These are phyloP conservation scores for Posidonia oceanica DNA, from an alignment of 116 monocot species.

Conservation along the genomic window DNA sequence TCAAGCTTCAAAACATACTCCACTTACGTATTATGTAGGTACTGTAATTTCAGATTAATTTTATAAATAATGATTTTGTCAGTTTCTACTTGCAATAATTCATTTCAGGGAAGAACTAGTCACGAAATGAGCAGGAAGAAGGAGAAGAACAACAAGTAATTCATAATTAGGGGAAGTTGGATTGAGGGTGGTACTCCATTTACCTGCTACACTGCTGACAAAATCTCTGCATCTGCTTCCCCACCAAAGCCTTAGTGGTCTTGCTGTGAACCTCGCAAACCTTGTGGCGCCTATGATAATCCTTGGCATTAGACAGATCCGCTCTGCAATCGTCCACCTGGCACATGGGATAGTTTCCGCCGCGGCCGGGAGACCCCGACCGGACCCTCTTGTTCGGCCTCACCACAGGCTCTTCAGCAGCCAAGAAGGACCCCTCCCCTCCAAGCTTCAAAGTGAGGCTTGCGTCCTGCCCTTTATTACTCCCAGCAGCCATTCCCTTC, in stretches of 20 bases:
- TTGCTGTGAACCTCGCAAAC: constrained; percentile 90
- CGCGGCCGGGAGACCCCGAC: constrained; percentile 60
- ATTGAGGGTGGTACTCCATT: neutral
- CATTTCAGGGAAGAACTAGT: neutral
- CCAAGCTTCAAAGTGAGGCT: constrained; percentile 53
- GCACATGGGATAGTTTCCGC: constrained; percentile 34
- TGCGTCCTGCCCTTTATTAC: constrained; percentile 12
- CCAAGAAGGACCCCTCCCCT: constrained; percentile 7
- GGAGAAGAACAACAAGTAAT: neutral
- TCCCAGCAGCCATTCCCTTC: neutral
- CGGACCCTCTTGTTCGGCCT: constrained; percentile 70
- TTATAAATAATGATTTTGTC: neutral
- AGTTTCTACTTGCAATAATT: too few species aligned
- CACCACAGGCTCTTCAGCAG: constrained; percentile 23
- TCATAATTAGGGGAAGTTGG: neutral
- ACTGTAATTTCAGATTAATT: neutral
- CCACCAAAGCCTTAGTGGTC: constrained; percentile 52
- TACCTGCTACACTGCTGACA: constrained; percentile 99
- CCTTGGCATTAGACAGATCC: constrained; percentile 75
- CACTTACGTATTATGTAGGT: neutral
- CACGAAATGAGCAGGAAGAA: neutral
- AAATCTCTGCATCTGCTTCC: constrained; percentile 83
- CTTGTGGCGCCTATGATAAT: constrained; percentile 89
- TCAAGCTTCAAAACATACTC: neutral
- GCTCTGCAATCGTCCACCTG: constrained; percentile 83